Percentiles rank a stretch among this genome's conserved stretches.
Evolutionary conservation across 2,329 filamentous ascomycete species (phyloP).

Genomic region (Colletotrichum musae): DNA sequence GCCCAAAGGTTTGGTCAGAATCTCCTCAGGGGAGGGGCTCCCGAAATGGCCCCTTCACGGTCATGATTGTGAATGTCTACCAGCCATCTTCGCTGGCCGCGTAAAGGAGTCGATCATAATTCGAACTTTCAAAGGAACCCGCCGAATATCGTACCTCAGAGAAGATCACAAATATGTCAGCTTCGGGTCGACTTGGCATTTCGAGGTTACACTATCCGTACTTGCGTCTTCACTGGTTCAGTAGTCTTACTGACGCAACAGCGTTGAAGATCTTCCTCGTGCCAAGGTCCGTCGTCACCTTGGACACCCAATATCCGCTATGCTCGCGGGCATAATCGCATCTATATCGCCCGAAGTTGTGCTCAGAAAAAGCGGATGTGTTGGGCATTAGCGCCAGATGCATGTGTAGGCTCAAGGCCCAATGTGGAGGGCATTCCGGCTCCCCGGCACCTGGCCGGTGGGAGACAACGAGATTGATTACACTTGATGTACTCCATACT

Average conservation of each 20-base stretch:
- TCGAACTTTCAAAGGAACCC: background rate
- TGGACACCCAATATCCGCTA: too few species aligned
- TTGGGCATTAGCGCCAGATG: constrained; percentile 4
- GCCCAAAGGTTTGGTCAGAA: background rate
- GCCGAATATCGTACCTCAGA: background rate
- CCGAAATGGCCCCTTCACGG: background rate
- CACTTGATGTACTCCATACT: background rate
- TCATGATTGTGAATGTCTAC: background rate
- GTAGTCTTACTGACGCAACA: too few species aligned
- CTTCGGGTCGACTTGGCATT: too few species aligned
- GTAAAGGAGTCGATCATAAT: constrained; percentile 13
- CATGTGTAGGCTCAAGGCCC: constrained; percentile 5
- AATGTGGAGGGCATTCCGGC: constrained; percentile 16
- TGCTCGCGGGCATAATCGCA: background rate
- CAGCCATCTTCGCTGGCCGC: background rate
- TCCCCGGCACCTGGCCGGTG: constrained; percentile 24
- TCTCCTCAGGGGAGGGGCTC: constrained; percentile 1
- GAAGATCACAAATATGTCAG: too few species aligned
- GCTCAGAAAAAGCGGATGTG: background rate
- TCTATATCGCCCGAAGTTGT: background rate
- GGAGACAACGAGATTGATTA: background rate
- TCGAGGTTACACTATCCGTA: too few species aligned
- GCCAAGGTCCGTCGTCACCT: too few species aligned
- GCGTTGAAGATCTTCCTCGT: too few species aligned
- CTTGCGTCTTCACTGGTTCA: too few species aligned